A percentile compares a stretch with the other conserved stretches of the same genome.
These are phyloP conservation scores for Phialophora macrospora DNA, from an alignment of 2,329 filamentous ascomycete species.

Conservation along the genomic window DNA sequence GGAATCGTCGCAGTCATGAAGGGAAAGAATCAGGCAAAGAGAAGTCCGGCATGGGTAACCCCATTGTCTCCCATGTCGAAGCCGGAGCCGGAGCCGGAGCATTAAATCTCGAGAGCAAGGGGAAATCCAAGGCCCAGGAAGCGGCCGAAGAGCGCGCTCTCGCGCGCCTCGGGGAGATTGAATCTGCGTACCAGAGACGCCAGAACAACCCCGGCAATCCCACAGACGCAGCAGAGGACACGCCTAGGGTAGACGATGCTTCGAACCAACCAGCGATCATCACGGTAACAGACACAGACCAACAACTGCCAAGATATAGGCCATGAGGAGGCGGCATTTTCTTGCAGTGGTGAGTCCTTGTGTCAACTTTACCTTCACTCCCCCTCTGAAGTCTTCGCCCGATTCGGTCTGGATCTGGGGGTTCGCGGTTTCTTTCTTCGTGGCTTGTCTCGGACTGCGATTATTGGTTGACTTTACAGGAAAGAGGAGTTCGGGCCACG, in stretches of 20 bases:
- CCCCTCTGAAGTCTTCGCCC: neutral
- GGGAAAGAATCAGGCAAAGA: slow-evolving; percentile 17
- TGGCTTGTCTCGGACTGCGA: neutral
- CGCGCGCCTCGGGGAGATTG: slow-evolving; percentile 7
- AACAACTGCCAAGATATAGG: slow-evolving; percentile 24
- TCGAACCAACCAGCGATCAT: neutral
- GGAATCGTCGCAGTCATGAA: slow-evolving; percentile 17
- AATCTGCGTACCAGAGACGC: slow-evolving; percentile 9
- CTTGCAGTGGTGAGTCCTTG: neutral
- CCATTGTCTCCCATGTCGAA: neutral
- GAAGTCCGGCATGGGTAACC: slow-evolving; percentile 12
- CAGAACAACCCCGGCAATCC: neutral
- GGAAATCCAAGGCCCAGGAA: slow-evolving; percentile 26
- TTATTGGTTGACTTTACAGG: neutral
- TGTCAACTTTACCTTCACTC: neutral
- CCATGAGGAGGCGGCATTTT: slow-evolving; percentile 15
- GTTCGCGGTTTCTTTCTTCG: neutral
- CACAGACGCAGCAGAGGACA: neutral
- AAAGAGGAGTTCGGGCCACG: neutral
- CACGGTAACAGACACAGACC: slow-evolving; percentile 11
- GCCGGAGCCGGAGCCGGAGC: neutral
- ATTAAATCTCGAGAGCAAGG: neutral
- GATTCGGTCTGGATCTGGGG: neutral
- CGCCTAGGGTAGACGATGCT: neutral
- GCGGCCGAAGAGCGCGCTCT: slow-evolving; percentile 29